phyloP scores from a whole-genome alignment of 163 green algal species.

The Scenedesmus sp. region DNA sequence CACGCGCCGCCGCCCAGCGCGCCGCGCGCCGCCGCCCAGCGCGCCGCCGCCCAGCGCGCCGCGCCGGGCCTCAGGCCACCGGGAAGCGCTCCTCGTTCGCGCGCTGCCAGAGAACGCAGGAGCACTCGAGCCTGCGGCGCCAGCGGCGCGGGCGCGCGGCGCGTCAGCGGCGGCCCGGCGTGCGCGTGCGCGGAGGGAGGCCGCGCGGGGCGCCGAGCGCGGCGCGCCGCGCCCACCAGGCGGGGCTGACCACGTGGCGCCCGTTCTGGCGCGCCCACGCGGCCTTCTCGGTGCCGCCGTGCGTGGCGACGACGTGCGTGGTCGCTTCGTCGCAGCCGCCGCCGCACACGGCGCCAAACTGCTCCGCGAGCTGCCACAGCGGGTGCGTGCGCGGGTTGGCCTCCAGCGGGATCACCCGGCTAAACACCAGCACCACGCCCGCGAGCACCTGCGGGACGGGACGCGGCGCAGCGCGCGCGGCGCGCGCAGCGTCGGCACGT shows the following conservation, averaged over 20 bases:
- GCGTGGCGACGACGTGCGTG: constrained; percentile 70
- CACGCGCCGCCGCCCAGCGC: too few relatives aligned
- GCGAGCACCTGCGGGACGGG: constrained; percentile 51
- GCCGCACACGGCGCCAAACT: constrained; percentile 66
- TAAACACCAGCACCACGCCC: constrained; percentile 62
- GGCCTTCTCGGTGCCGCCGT: constrained; percentile 73
- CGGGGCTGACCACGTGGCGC: constrained; percentile 64
- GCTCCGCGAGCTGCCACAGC: constrained; percentile 75
- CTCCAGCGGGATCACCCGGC: constrained; percentile 67
- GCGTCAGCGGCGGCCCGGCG: too few relatives aligned
- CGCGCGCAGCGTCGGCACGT: too few relatives aligned
- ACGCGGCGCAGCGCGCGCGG: not conserved
- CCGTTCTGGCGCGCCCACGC: constrained; percentile 60
- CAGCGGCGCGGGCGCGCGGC: not conserved
- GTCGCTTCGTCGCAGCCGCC: constrained; percentile 45
- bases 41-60: too few relatives aligned
- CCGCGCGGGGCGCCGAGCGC: too few relatives aligned
- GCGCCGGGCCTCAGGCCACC: too few relatives aligned
- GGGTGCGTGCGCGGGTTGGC: constrained; percentile 55
- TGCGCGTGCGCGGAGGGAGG: too few relatives aligned
- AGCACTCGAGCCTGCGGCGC: constrained; percentile 69
- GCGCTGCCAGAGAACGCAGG: constrained; percentile 69
- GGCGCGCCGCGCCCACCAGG: constrained; percentile 66
- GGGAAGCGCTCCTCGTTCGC: constrained; percentile 65
- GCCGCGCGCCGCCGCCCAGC: too few relatives aligned